Evolutionary conservation across 345 rosid genomes (phyloP), one percentile per base, ranked within the genome.

Genomic region (Durio zibethinus): DNA sequence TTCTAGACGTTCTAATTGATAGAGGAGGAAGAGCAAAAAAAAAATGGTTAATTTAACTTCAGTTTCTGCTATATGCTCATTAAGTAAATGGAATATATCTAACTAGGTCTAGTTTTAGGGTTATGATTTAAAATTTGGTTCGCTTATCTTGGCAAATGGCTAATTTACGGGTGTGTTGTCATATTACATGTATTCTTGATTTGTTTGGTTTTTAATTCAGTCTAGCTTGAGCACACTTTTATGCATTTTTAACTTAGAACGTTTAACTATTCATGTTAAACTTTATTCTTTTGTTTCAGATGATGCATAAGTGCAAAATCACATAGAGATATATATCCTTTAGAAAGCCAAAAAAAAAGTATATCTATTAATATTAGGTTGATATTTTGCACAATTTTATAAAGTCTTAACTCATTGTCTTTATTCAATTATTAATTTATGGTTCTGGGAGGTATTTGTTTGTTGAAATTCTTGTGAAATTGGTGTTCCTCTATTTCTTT

Each of bases 261-360:
- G 31, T 76, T 36, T 27, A 50, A 54, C 61, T 67, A 7, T 69
- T 78, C 12, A 43, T 50, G 56, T 53, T 79, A 62, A 80, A 64
- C 33, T 43, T 25, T 33, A 47, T 42, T 66, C 64, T 18, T 74
- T 56, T 82, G 68, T 84, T 81, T 79, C 91, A 92, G 97, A 85
- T 88, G 96, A 91, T 76, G 53, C 83, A 81, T 83, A 84, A 47
- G 88, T 86, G 74, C 84, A 83, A 78, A 81, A 84, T 74, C 82
- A 83, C 85, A 72, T 76, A 87, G 90, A 85, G 97, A 90, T 52
- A 82, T 80, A 60, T 72, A 80, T 74, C 81, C 86, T 35, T 64
- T 76, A 36, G 98, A 90, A 79, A 81, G 82, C 79, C 90, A 82
- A 73, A 91, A 84, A 86, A 88, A 90, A 86, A 97, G 98, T 94